These are phyloP conservation scores for Lumnitzera racemosa DNA, from an alignment of 345 rosid species.

Conservation along the genomic window DNA sequence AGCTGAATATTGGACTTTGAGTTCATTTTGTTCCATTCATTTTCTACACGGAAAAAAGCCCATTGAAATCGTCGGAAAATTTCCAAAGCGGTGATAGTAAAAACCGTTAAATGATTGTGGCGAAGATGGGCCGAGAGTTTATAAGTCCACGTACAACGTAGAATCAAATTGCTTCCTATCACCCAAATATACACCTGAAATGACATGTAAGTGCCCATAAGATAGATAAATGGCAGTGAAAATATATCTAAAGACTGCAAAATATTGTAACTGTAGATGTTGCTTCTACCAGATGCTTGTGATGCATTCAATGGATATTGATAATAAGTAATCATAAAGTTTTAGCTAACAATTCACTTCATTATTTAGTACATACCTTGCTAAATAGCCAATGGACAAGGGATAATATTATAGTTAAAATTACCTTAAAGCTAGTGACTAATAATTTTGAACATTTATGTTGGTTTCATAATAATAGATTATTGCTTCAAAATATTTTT, in stretches of 20 bases:
- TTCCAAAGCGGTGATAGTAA: constrained; percentile 73
- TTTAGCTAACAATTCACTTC: no score
- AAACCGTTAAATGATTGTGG: constrained; percentile 76
- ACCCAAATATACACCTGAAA: constrained; percentile 87
- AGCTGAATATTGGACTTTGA: constrained; percentile 41
- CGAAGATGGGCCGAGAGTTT: constrained; percentile 96
- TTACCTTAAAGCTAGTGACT: no score
- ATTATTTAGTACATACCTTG: no score
- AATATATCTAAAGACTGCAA: not conserved
- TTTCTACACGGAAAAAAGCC: constrained; percentile 92
- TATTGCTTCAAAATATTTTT: no score
- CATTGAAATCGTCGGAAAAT: constrained; percentile 84
- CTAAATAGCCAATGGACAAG: no score
- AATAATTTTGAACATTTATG: no score
- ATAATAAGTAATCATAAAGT: no score
- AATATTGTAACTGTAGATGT: not conserved
- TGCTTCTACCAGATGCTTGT: no score
- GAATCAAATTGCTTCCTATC: constrained; percentile 77
- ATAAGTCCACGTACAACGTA: constrained; percentile 96
- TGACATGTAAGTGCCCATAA: not conserved
- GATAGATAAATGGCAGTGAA: not conserved
- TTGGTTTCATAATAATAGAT: no score
- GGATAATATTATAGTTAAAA: no score
- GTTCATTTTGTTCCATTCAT: constrained; percentile 79
- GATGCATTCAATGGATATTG: no score